These are phyloP conservation scores for Candida boidinii DNA, from an alignment of 805 yeast species.

Conservation along the genomic window DNA sequence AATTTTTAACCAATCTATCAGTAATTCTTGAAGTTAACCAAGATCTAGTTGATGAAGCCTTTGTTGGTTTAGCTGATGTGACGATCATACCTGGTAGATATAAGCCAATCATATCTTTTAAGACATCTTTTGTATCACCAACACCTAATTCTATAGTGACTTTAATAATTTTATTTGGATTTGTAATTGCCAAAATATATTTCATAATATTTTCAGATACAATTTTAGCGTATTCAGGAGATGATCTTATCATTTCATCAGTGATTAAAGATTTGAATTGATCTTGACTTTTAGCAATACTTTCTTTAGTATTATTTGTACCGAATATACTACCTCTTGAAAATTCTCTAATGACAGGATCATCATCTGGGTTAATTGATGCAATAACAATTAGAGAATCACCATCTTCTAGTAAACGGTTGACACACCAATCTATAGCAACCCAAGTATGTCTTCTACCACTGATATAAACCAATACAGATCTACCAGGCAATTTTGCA, in stretches of 20 bases:
- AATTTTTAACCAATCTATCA: slow-evolving; percentile 55
- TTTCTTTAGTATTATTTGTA: slow-evolving; percentile 3
- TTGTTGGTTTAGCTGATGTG: slow-evolving; percentile 43
- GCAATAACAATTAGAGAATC: slow-evolving; percentile 61
- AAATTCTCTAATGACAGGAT: slow-evolving; percentile 14
- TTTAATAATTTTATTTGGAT: slow-evolving; percentile 37
- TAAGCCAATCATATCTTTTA: slow-evolving; percentile 50
- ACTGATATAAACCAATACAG: slow-evolving; percentile 53
- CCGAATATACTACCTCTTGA: slow-evolving; percentile 4
- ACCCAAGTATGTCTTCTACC: slow-evolving; percentile 81
- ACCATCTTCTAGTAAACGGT: slow-evolving; percentile 47
- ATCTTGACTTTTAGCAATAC: slow-evolving; percentile 4
- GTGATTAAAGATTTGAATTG: slow-evolving; percentile 13
- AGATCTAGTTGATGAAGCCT: slow-evolving; percentile 43
- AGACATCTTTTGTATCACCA: slow-evolving; percentile 46
- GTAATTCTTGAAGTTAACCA: slow-evolving; percentile 58
- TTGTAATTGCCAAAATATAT: slow-evolving; percentile 38
- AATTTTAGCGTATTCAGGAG: slow-evolving; percentile 38
- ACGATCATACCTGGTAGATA: slow-evolving; percentile 54
- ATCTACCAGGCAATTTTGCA: slow-evolving; percentile 39
- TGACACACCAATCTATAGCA: slow-evolving; percentile 62
- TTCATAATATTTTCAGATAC: slow-evolving; percentile 43
- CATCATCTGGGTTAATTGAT: slow-evolving; percentile 28
- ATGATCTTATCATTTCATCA: slow-evolving; percentile 29
- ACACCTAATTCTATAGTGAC: slow-evolving; percentile 54